Evolutionary conservation across 192 early-diverging fungal species (phyloP), one percentile per base, ranked within the genome.

Genomic region (Coemansia sp.): DNA sequence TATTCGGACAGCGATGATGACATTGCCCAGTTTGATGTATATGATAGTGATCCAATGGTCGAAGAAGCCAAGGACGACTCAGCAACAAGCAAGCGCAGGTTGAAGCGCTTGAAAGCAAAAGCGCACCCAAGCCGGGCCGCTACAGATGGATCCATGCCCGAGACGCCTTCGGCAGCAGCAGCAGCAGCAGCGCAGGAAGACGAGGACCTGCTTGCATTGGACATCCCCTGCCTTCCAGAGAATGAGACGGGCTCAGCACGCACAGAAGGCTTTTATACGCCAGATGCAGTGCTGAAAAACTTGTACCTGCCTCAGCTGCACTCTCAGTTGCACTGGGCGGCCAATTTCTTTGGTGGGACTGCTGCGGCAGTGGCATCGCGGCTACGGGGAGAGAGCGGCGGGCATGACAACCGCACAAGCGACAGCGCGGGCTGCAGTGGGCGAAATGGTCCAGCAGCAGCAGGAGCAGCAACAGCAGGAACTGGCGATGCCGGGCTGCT

Each of bases 211-310:
- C 15, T 45, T 12, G 14, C 50, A 30, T 16, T 50, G 28, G 56
- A 50, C 15, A 18, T 18, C 5, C 64, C 59, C 5, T 43, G 53
- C 15, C 62, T 76, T 15, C 79, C 69, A 10, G 58, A 66, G 31
- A 82, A 90, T 53, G 62, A 67, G 36, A 85, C 87, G 11, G 93
- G 92, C 17, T 82, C 83, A 40, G 94, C 93, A 6, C 83, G 94
- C 47, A 93, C 91, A 1, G 85, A 93, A 59, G 89, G 88, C 0
- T 89, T 84, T 62, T 87, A 88, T 59, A 52, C 65, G 43, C 86
- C 94, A 26, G 76, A 89, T 0, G 76, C 82, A 3, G 64, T 78
- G 15, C 74, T 79, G 55, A 94, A 96, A 57, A 67, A 80, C 6
- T 69, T 76, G 6, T 87, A 91, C 41, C 52, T 90, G 36, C 79